These are phyloP conservation scores for Ambrosiella cleistominuta DNA, from an alignment of 2,329 filamentous ascomycete species.

Conservation along the genomic window DNA sequence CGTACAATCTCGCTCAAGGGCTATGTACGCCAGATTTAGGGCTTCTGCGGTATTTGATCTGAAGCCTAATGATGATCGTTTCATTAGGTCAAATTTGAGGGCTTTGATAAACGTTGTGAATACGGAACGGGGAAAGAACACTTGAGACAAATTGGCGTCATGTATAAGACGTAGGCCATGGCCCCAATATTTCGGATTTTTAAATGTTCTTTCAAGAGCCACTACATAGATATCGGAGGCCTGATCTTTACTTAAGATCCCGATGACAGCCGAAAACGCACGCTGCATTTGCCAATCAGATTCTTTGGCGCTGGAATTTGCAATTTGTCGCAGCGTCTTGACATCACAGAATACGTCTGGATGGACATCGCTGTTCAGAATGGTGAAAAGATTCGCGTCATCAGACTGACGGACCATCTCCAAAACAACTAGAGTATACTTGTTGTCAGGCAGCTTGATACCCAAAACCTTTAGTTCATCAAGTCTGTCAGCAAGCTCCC, in stretches of 20 bases:
- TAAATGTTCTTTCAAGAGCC: slow-evolving; percentile 18
- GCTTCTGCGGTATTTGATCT: background rate
- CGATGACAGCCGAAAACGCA: background rate
- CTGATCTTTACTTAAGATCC: background rate
- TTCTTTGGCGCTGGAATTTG: slow-evolving; percentile 18
- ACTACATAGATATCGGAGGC: background rate
- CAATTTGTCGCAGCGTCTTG: slow-evolving; percentile 23
- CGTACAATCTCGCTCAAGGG: slow-evolving; percentile 7
- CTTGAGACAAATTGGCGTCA: background rate
- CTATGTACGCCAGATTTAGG: slow-evolving; percentile 2
- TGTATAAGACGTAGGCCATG: slow-evolving; percentile 14
- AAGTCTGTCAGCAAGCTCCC: slow-evolving; percentile 2
- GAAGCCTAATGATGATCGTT: background rate
- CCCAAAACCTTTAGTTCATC: slow-evolving; percentile 24
- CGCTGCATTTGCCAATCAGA: slow-evolving; percentile 8
- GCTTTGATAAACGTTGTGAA: slow-evolving; percentile 8
- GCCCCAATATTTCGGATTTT: slow-evolving; percentile 17
- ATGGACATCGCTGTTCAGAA: slow-evolving; percentile 34
- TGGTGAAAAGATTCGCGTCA: slow-evolving; percentile 23
- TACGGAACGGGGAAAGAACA: slow-evolving; percentile 1
- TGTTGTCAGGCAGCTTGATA: slow-evolving; percentile 43
- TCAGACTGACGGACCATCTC: slow-evolving; percentile 43
- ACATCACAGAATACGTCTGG: slow-evolving; percentile 37
- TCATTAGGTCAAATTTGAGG: background rate
- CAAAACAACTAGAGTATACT: slow-evolving; percentile 48